Percentiles rank a stretch among this genome's conserved stretches.
These are phyloP conservation scores for Pythium guiyangense DNA, from an alignment of 352 stramenopile genomes.

Conservation along the genomic window DNA sequence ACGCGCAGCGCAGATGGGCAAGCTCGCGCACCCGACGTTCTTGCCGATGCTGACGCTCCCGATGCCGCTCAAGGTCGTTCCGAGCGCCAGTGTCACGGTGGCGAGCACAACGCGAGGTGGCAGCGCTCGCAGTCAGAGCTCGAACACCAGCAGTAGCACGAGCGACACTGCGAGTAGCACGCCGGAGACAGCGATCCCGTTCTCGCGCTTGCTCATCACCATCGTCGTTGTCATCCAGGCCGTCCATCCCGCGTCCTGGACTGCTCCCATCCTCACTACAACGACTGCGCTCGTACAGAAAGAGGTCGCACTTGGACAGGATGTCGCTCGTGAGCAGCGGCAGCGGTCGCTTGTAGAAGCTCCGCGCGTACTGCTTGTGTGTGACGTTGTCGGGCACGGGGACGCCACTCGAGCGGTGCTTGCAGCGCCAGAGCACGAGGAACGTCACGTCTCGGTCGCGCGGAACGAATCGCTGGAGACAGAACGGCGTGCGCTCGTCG, in stretches of 20 bases:
- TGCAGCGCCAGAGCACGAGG: conserved; percentile 33
- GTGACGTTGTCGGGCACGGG: conserved; percentile 2
- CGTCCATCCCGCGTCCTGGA: neutral
- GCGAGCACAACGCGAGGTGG: no score
- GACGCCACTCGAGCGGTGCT: conserved; percentile 2
- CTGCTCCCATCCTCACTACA: neutral
- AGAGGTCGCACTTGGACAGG: conserved; percentile 18
- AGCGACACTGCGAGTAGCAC: neutral
- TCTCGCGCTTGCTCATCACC: conserved; percentile 19
- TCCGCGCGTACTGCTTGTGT: conserved; percentile 6
- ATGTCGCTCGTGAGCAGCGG: conserved; percentile 14
- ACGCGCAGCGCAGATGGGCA: conserved; percentile 17
- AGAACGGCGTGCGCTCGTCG: conserved; percentile 21
- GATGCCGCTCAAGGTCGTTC: conserved; percentile 10
- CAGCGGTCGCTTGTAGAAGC: conserved; percentile 13
- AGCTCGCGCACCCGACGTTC: conserved; percentile 12
- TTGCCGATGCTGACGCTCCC: conserved; percentile 24
- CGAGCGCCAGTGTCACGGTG: neutral
- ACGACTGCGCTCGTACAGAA: conserved; percentile 4
- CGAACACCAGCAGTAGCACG: neutral
- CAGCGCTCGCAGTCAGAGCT: no score
- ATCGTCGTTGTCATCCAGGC: conserved; percentile 5
- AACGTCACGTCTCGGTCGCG: conserved; percentile 27
- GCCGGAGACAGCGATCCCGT: conserved; percentile 17
- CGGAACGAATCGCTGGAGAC: conserved; percentile 34